phyloP scores from a whole-genome alignment of 2,329 filamentous ascomycete species.

The Myriosclerotinia scirpicola region DNA sequence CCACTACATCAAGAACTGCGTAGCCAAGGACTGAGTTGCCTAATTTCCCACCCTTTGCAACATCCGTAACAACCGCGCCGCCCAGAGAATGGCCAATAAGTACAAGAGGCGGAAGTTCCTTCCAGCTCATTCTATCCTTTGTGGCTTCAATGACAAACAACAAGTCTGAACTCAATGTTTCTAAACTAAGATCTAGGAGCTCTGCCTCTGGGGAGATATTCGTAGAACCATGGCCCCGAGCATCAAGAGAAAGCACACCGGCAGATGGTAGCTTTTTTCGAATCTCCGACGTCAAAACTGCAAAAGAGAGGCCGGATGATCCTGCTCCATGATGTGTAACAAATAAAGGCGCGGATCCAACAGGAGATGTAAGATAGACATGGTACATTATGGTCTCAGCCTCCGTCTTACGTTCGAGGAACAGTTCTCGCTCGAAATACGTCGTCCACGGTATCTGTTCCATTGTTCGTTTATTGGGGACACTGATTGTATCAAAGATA shows the following conservation, averaged over 20 bases:
- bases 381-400: conserved; percentile 65
- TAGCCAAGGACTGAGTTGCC: conserved; percentile 75
- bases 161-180: conserved; percentile 72
- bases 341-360: conserved; percentile 73
- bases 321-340: conserved; percentile 94
- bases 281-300: conserved; percentile 74
- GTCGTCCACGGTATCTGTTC: conserved; percentile 68
- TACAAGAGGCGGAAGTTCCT: conserved; percentile 68
- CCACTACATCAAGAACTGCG: conserved; percentile 90
- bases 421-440: conserved; percentile 88
- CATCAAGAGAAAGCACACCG: conserved; percentile 82
- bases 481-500: conserved; percentile 29
- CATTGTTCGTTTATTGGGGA: conserved; percentile 39
- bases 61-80: conserved; percentile 84
- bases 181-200: conserved; percentile 66
- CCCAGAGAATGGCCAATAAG: conserved; percentile 92
- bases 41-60: conserved; percentile 67
- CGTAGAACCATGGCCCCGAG: conserved; percentile 80
- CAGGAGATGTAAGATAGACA: conserved; percentile 81
- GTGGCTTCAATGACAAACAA: conserved; percentile 67
- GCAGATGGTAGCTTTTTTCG: conserved; percentile 73
- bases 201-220: conserved; percentile 44
- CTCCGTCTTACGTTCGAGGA: conserved; percentile 54
- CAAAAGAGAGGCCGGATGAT: conserved; percentile 90
- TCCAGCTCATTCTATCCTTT: conserved; percentile 69